A percentile compares a stretch with the other conserved stretches of the same genome.
phyloP scores from a whole-genome alignment of 495 filamentous ascomycete genomes.

The Clavariopsis aquatica region DNA sequence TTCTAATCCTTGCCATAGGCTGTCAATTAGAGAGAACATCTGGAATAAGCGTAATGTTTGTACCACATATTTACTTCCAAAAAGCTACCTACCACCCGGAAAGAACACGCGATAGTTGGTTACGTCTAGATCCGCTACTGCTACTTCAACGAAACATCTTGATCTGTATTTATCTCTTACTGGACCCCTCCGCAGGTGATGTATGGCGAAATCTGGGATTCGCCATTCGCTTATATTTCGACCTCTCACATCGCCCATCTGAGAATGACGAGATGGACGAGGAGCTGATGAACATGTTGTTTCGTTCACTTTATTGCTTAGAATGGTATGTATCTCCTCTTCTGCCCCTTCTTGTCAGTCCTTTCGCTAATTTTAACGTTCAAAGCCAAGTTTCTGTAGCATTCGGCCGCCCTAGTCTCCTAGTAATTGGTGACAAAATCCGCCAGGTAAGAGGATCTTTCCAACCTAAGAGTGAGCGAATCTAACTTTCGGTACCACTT shows the following conservation, averaged over 20 bases:
- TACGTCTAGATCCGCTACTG: neutral
- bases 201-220: neutral
- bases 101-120: neutral
- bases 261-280: neutral
- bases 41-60: neutral
- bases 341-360: neutral
- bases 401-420: neutral
- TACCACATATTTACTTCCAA: neutral
- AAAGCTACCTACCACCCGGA: neutral
- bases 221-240: neutral
- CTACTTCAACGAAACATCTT: neutral
- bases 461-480: neutral
- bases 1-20: neutral
- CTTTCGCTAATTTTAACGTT: neutral
- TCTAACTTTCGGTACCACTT: neutral
- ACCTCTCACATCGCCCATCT: neutral
- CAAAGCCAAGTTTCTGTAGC: neutral
- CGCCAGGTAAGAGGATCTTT: neutral
- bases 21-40: neutral
- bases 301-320: neutral
- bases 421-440: neutral
- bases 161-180: neutral
- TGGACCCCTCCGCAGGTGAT: neutral
- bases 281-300: neutral
- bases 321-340: neutral